Percentiles rank a stretch among this genome's conserved stretches.
Evolutionary conservation across 225 moss, liverwort and hornwort species (phyloP).

Genomic region (Marchantia paleacea): DNA sequence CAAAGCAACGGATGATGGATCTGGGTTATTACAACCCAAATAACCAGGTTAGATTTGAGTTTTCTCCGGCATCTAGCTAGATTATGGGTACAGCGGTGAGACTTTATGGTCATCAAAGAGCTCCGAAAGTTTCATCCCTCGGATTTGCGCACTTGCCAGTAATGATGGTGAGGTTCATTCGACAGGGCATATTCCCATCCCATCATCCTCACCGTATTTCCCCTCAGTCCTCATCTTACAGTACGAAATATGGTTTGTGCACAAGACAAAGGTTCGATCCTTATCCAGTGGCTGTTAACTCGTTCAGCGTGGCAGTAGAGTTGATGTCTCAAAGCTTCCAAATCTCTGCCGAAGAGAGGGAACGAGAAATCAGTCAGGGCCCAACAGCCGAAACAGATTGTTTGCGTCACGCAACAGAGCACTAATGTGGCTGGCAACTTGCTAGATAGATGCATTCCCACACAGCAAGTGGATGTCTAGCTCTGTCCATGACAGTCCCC

Average conservation of each 20-base stretch:
- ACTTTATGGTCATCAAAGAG: not conserved
- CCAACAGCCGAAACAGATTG: not conserved
- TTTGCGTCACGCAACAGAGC: not conserved
- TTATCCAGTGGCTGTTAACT: not conserved
- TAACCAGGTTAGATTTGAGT: not conserved
- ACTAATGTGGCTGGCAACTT: not conserved
- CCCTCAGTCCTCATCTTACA: not conserved
- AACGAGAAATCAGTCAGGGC: not conserved
- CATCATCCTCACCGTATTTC: not conserved
- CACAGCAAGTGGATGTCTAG: not conserved
- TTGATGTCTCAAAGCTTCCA: not conserved
- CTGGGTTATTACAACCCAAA: not conserved
- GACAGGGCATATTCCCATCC: not conserved
- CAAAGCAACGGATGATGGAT: not conserved
- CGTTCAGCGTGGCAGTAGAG: not conserved
- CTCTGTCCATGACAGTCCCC: not conserved
- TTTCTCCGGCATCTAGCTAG: not conserved
- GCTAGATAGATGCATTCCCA: not conserved
- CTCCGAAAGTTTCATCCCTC: not conserved
- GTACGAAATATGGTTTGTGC: not conserved
- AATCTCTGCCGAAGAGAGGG: not conserved
- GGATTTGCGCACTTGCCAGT: not conserved
- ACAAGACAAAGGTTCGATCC: not conserved
- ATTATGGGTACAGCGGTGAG: not conserved
- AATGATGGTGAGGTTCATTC: not conserved